phyloP scores from a whole-genome alignment of 768 basidiomycete species.

The Boletellus emodensis region DNA sequence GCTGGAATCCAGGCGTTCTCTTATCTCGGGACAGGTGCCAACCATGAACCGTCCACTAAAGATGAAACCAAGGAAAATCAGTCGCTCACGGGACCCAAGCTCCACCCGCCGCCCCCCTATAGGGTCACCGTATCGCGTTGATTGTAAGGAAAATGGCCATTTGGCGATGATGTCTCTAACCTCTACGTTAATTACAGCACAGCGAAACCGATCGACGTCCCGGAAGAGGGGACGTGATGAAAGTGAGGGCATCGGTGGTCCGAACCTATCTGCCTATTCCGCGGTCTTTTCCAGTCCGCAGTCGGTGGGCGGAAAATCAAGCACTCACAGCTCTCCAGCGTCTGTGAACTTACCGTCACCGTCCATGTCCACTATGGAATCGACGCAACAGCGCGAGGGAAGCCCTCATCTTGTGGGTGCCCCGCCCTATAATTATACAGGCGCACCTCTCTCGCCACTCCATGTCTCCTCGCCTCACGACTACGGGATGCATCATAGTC shows the following conservation, averaged over 20 bases:
- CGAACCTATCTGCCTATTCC: slow-evolving; percentile 39
- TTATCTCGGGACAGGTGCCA: slow-evolving; percentile 40
- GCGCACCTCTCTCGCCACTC: slow-evolving; percentile 48
- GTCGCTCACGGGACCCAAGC: slow-evolving; percentile 56
- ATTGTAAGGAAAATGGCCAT: slow-evolving; percentile 41
- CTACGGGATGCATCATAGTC: slow-evolving; percentile 38
- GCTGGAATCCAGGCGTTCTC: slow-evolving; percentile 54
- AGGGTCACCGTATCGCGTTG: slow-evolving; percentile 63
- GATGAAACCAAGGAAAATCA: slow-evolving; percentile 49
- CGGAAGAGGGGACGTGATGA: slow-evolving; percentile 72
- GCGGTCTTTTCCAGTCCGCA: slow-evolving; percentile 56
- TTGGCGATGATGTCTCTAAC: slow-evolving; percentile 14
- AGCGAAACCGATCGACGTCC: slow-evolving; percentile 72
- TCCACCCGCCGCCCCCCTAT: slow-evolving; percentile 52
- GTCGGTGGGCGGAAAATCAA: slow-evolving; percentile 42
- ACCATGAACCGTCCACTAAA: slow-evolving; percentile 48
- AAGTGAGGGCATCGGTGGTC: slow-evolving; percentile 47
- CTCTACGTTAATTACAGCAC: slow-evolving; percentile 35
- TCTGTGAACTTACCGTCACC: slow-evolving; percentile 73
- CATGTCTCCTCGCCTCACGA: slow-evolving; percentile 56
- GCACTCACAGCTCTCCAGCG: slow-evolving; percentile 72
- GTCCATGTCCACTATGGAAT: slow-evolving; percentile 48
- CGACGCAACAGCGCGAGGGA: slow-evolving; percentile 44
- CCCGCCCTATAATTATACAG: slow-evolving; percentile 40
- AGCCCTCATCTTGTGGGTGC: slow-evolving; percentile 51